Base-by-base conservation (phyloP, 768 basidiomycete species). In the Leucosporidium scottii region DNA sequence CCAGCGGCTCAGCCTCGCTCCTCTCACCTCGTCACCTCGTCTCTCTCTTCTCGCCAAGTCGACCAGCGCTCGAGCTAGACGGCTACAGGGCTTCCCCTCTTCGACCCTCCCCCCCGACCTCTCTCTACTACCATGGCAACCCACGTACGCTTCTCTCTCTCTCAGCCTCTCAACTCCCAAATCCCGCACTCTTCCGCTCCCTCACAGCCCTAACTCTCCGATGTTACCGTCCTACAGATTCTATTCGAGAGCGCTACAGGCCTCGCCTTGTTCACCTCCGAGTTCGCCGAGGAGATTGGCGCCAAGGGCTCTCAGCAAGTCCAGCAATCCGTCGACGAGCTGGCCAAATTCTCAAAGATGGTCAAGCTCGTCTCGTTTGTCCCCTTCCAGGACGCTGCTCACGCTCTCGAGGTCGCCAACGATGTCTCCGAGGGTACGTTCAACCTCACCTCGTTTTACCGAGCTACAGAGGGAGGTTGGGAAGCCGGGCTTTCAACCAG, bases 201-300 rank as follows among this genome's bases (percentile, higher is more conserved):
- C 13, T 23, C 31, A 4, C 2, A 31, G 7, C 17, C 47, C 39
- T 39, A 17, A 44, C 57, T 12, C 10, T n/a, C 13, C 9, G 18
- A 25, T 25, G 12, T 13, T 44, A 12, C 36, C 13, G 20, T 18
- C 68, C 90, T 89, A 18, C 92, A 97, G 80, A 83, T 89, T 67
- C 85, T 97, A 66, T 93, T 93, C 82, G 93, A 97, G 81, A 87
- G 89, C 7, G 86, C 93, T 64, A 92, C 92, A 31, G 93, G 93
- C 61, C 93, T 93, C 83, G 91, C 91, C 61, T 82, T 96, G 64
- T 94, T 96, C 78, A 85, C 93, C 77, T 86, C 87, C 71, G 89
- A 89, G 74, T 84, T 91, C 58, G 82, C 85, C 61, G 94, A 97
- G 79, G 86, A 92, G 69, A 87, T 97, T 77, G 94, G 87, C 27